Conservation (phyloP, 108 stramenopile genomes). For the Cyclotella atomus region DNA sequence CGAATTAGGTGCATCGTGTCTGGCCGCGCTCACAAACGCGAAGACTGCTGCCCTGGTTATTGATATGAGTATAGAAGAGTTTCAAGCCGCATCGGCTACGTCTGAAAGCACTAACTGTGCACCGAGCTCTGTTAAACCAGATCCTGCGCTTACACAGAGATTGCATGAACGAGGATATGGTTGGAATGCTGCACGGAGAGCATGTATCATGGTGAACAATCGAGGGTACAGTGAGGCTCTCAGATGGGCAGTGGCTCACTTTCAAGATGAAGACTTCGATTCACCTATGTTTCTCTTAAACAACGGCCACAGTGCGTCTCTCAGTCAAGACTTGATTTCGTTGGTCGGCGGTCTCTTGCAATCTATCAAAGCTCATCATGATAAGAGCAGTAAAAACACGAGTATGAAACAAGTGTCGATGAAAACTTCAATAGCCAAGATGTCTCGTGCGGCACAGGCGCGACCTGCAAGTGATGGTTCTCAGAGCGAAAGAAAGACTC, state of each 20-base stretch:
- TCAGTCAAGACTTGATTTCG: slow-evolving; percentile 13
- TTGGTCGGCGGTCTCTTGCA: slow-evolving; percentile 12
- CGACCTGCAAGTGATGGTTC: neutral
- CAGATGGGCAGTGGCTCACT: slow-evolving; percentile 78
- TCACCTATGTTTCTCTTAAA: slow-evolving; percentile 57
- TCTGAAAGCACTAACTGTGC: neutral
- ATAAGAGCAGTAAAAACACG: neutral
- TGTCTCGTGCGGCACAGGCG: neutral
- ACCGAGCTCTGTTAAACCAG: slow-evolving; percentile 21
- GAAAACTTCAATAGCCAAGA: neutral
- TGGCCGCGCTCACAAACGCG: slow-evolving; percentile 17
- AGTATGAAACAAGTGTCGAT: neutral
- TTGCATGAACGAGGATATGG: slow-evolving; percentile 67
- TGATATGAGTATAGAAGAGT: slow-evolving; percentile 16
- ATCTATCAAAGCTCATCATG: slow-evolving; percentile 2
- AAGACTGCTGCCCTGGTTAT: slow-evolving; percentile 14
- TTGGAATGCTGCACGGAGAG: slow-evolving; percentile 69
- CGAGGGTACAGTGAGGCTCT: slow-evolving; percentile 65
- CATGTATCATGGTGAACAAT: slow-evolving; percentile 67
- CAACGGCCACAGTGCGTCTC: slow-evolving; percentile 13
- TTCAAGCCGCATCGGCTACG: slow-evolving; percentile 7
- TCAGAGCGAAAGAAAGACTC: neutral
- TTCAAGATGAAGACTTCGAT: slow-evolving; percentile 72
- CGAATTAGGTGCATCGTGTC: slow-evolving; percentile 35
- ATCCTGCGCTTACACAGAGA: slow-evolving; percentile 38